These are phyloP conservation scores for Bretschneidera sinensis DNA, from an alignment of 345 rosid species.

Conservation along the genomic window DNA sequence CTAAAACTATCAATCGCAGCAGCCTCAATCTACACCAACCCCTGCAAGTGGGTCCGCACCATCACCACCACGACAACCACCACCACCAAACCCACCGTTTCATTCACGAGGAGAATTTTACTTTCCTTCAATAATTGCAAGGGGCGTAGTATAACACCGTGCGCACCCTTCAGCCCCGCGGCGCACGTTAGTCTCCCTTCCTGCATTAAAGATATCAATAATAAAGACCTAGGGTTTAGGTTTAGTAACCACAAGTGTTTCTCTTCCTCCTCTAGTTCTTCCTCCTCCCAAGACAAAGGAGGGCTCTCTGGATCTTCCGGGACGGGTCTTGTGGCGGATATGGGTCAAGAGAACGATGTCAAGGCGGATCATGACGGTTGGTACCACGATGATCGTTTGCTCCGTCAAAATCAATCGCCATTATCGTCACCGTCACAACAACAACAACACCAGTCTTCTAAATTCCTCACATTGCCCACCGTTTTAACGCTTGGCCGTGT, in stretches of 20 bases:
- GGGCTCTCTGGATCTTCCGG: constrained; percentile 20
- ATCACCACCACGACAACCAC: constrained; percentile 16
- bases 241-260: constrained; percentile 17
- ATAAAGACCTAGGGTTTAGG: constrained; percentile 28
- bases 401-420: constrained; percentile 20
- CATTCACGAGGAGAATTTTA: neutral
- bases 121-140: constrained; percentile 13
- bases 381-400: constrained; percentile 16
- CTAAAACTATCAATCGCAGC: constrained; percentile 23
- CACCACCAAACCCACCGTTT: neutral
- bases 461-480: constrained; percentile 86
- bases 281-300: no score
- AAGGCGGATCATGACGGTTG: constrained; percentile 28
- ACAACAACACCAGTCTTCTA: constrained; percentile 31
- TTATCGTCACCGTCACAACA: constrained; percentile 27
- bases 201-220: neutral
- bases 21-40: constrained; percentile 20
- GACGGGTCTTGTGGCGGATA: constrained; percentile 31
- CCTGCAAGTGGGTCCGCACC: constrained; percentile 28
- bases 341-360: constrained; percentile 44
- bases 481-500: constrained; percentile 93
- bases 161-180: constrained; percentile 10
- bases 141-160: constrained; percentile 29
- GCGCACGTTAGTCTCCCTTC: constrained; percentile 33
- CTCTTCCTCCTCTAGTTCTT: constrained; percentile 15